Evolutionary conservation across 305 asterid species (phyloP), one percentile per base, ranked within the genome.

Genomic region (Rubia tinctorum): DNA sequence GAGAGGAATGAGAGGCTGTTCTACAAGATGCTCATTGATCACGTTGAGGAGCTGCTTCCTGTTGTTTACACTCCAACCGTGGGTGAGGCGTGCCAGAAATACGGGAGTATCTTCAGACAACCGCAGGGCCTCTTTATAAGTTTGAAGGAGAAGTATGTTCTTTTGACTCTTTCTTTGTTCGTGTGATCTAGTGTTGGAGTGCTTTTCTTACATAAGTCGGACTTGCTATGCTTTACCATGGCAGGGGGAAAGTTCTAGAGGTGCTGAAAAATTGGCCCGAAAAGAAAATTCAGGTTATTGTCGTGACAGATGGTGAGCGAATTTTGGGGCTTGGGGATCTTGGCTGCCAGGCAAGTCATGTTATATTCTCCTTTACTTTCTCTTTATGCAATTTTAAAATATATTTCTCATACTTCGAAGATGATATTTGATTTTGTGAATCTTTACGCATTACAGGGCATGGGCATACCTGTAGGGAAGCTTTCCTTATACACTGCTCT

Each of bases 71-170:
- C 98, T 78, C 99, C 99, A 64, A 95, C 98, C 60, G 99, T 95
- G 10, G 99, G 99, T 1, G 98, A 95, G 90, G 99, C 98, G 4
- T 95, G 99, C 83, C 99, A 94, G 81, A 93, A 93, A 74, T 93
- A 91, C 25, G 97, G 97, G 77, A 85, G 91, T 86, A 90, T 94
- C 74, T 89, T 90, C 88, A 82, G 91, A 77, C 97, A 85, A 53
- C 99, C 99, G 42, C 99, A 95, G 86, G 99, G 99, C 62, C 98
- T 95, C 63, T 95, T 89, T 79, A 95, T 92, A 85, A 92, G 98
- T 79, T 85, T 95, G 82, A 95, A 88, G 82, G 98, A 95, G 64
- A 92, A 92, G 99, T 94, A 85, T 43, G 87, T 76, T 39, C 60
- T 59, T 11, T 27, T 64, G 40, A 49, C 22, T 23, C 44, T 44